Conservation (phyloP, 2,329 filamentous ascomycete species). For the Torrubiellomyces zombiae region DNA sequence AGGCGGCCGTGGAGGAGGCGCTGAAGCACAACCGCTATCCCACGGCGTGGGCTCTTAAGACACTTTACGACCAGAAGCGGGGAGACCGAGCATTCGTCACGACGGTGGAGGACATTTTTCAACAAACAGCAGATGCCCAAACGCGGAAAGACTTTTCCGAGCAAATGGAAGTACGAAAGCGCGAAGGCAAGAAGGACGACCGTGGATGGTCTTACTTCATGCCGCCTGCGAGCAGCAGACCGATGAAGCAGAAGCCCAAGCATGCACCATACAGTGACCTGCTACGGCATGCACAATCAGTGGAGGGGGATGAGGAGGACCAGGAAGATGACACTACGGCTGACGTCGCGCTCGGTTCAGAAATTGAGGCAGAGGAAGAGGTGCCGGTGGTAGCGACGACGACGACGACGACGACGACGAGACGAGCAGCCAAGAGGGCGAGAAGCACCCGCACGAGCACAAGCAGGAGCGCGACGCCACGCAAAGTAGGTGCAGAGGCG, state of each 20-base stretch:
- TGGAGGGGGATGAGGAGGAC: conserved; percentile 8
- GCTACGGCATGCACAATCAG: conserved; percentile 17
- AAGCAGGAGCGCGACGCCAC: conserved; percentile 2
- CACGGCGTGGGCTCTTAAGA: conserved; percentile 44
- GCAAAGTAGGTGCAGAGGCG: too few relatives aligned
- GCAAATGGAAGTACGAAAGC: conserved; percentile 37
- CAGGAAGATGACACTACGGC: too few relatives aligned
- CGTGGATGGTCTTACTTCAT: conserved; percentile 37
- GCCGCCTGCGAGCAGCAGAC: conserved; percentile 24
- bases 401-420: conserved; percentile 7
- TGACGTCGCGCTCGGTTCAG: too few relatives aligned
- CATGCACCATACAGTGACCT: conserved; percentile 32
- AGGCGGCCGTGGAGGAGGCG: conserved; percentile 41
- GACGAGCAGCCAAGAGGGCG: conserved; percentile 19
- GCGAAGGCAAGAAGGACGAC: conserved; percentile 36
- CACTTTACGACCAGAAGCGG: conserved; percentile 41
- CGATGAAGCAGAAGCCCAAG: conserved; percentile 27
- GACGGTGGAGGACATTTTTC: conserved; percentile 41
- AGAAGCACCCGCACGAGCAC: conserved; percentile 13
- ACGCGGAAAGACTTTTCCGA: conserved; percentile 33
- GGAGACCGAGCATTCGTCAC: conserved; percentile 33
- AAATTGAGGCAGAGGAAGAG: conserved; percentile 7
- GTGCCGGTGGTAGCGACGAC: neutral
- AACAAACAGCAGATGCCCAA: conserved; percentile 36
- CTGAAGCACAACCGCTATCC: conserved; percentile 39